Evolutionary conservation across 2,329 filamentous ascomycete genomes (phyloP).

Genomic region (Arthrobotrys pseudoclavata): DNA sequence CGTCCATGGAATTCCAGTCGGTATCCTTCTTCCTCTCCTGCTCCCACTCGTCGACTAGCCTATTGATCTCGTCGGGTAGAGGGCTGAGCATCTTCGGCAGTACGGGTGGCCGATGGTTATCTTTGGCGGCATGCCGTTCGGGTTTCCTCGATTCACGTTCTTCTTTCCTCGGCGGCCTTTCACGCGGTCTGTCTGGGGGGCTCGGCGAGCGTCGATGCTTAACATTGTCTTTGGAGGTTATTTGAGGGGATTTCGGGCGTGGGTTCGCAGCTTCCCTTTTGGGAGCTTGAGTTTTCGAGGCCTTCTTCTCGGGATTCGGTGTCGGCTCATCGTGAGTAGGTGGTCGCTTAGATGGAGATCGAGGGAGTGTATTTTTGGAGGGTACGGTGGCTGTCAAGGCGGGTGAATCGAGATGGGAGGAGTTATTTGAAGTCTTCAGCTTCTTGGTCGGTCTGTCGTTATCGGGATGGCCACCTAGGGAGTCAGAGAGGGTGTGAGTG

Average conservation of each 20-base stretch:
- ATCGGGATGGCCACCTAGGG: constrained; percentile 21
- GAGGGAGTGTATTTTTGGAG: constrained; percentile 22
- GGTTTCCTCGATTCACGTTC: constrained; percentile 34
- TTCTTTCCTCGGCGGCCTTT: constrained; percentile 37
- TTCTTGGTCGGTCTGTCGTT: constrained; percentile 56
- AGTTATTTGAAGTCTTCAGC: constrained; percentile 42
- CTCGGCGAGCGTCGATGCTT: constrained; percentile 46
- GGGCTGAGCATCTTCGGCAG: constrained; percentile 55
- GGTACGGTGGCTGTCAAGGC: background rate
- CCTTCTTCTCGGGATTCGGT: constrained; percentile 20
- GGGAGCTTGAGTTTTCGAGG: constrained; percentile 9
- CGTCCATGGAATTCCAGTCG: constrained; percentile 40
- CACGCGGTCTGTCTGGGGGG: constrained; percentile 34
- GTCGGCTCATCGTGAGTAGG: constrained; percentile 20
- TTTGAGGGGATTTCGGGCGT: constrained; percentile 39
- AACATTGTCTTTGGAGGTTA: constrained; percentile 35
- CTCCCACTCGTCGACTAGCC: constrained; percentile 52
- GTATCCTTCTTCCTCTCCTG: constrained; percentile 36
- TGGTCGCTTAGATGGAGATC: constrained; percentile 45
- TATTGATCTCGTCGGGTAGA: constrained; percentile 51
- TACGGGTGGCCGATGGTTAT: constrained; percentile 6
- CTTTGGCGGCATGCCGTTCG: constrained; percentile 30
- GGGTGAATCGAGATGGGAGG: constrained; percentile 26
- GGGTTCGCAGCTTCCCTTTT: constrained; percentile 31
- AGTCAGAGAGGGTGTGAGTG: constrained; percentile 22